Conservation (phyloP, 495 filamentous ascomycete genomes). For the Tuber aestivum region DNA sequence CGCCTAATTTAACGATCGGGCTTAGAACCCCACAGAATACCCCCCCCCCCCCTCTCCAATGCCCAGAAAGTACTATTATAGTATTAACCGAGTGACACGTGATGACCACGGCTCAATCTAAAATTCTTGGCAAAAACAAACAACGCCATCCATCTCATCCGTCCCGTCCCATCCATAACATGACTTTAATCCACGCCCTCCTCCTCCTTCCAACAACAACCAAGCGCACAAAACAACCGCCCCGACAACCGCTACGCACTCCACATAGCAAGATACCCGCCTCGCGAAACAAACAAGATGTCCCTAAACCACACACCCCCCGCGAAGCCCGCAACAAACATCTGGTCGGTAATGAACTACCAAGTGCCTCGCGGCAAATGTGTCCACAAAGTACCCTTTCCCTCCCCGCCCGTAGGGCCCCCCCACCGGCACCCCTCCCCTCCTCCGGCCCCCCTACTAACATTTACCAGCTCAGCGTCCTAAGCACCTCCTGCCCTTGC, state of each 20-base stretch:
- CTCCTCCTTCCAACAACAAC: not conserved
- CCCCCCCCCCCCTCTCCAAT: not conserved
- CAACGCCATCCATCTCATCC: not conserved
- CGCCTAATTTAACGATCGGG: not conserved
- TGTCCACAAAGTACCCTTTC: slow-evolving; percentile 38
- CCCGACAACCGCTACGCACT: not conserved
- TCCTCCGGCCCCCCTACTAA: slow-evolving; percentile 24
- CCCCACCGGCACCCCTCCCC: not conserved
- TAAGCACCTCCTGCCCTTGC: slow-evolving; percentile 51
- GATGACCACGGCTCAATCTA: not conserved
- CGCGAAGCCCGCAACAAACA: slow-evolving; percentile 34
- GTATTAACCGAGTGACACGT: not conserved
- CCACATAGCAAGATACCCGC: not conserved
- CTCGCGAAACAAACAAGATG: slow-evolving; percentile 14
- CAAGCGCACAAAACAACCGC: not conserved
- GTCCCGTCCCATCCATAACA: not conserved
- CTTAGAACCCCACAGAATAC: not conserved
- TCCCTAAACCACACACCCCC: slow-evolving; percentile 22
- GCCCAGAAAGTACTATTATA: not conserved
- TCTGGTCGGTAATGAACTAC: slow-evolving; percentile 43
- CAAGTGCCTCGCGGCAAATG: slow-evolving; percentile 41
- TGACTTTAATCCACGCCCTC: not conserved
- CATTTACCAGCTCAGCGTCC: slow-evolving; percentile 40
- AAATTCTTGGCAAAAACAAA: slow-evolving; percentile 1
- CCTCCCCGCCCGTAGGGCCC: not conserved